These are phyloP conservation scores for Dipodascus geniculatus DNA, from an alignment of 805 yeast genomes.

Conservation along the genomic window DNA sequence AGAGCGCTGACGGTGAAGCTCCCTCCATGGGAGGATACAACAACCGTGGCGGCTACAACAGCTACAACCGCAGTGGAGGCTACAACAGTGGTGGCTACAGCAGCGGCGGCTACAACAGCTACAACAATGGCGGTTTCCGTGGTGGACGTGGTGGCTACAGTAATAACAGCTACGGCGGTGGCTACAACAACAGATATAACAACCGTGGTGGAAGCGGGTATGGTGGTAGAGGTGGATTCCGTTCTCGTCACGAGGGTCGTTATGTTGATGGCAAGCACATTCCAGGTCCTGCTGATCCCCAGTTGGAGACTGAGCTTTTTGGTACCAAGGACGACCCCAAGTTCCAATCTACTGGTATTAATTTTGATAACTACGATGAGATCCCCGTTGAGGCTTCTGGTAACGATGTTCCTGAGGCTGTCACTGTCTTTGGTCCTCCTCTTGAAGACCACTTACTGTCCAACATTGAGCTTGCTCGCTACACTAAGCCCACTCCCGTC, in stretches of 20 bases:
- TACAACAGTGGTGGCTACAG: slow-evolving; percentile 15
- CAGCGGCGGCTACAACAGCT: slow-evolving; percentile 7
- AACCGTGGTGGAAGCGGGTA: slow-evolving; percentile 24
- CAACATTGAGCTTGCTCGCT: slow-evolving; percentile 80
- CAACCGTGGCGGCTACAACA: slow-evolving; percentile 4
- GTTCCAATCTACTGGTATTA: slow-evolving; percentile 91
- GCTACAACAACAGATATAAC: slow-evolving; percentile 23
- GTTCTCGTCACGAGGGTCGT: slow-evolving; percentile 53
- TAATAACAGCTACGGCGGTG: slow-evolving; percentile 19
- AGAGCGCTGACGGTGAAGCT: not conserved
- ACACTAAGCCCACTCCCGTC: slow-evolving; percentile 93
- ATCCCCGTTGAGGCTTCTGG: slow-evolving; percentile 98
- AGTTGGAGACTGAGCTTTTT: slow-evolving; percentile 67
- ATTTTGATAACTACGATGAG: slow-evolving; percentile 96
- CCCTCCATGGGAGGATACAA: slow-evolving; percentile 4
- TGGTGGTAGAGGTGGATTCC: slow-evolving; percentile 23
- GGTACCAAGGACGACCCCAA: slow-evolving; percentile 64
- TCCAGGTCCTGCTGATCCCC: slow-evolving; percentile 63
- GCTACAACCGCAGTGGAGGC: slow-evolving; percentile 9
- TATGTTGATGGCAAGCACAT: slow-evolving; percentile 82
- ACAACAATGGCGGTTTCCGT: slow-evolving; percentile 11
- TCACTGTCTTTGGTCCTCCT: slow-evolving; percentile 81
- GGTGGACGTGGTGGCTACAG: slow-evolving; percentile 21
- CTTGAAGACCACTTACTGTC: slow-evolving; percentile 75
- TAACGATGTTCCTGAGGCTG: slow-evolving; percentile 87